A percentile compares a stretch with the other conserved stretches of the same genome.
Conservation (phyloP, 768 basidiomycete species). For the Lentinula aciculospora region DNA sequence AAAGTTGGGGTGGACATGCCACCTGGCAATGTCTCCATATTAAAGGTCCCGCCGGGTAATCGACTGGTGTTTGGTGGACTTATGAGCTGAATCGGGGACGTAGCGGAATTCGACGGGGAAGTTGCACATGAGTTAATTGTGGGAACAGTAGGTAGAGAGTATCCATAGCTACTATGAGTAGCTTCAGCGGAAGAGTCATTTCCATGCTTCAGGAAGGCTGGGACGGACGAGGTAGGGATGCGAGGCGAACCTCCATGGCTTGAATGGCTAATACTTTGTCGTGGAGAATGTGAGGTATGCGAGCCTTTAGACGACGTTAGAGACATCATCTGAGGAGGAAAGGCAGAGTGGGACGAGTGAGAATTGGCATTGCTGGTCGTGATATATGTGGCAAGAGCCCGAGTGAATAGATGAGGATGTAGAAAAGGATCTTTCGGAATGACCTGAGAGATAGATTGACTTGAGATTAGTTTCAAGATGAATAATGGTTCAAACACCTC, state of each 20-base stretch:
- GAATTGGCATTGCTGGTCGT: constrained; percentile 17
- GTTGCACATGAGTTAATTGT: neutral
- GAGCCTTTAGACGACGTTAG: neutral
- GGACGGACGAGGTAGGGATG: constrained; percentile 2
- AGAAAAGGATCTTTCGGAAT: constrained; percentile 79
- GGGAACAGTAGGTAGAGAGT: neutral
- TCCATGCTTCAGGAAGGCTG: constrained; percentile 4
- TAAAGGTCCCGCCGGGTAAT: neutral
- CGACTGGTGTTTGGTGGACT: neutral
- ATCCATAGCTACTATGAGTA: neutral
- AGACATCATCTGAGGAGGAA: constrained; percentile 13
- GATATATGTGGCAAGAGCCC: constrained; percentile 37
- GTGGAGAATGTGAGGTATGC: neutral
- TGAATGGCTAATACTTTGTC: constrained; percentile 1
- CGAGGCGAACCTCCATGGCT: constrained; percentile 5
- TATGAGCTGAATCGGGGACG: neutral
- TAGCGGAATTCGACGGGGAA: neutral
- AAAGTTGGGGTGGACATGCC: neutral
- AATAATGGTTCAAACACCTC: constrained; percentile 12
- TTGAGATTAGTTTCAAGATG: neutral
- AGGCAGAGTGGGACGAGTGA: constrained; percentile 12
- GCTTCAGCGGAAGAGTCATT: neutral
- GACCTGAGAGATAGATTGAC: constrained; percentile 13
- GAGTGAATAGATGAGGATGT: constrained; percentile 53
- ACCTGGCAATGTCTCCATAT: neutral